Conservation (phyloP, 306 rosid species). For the Vigna mungo region DNA sequence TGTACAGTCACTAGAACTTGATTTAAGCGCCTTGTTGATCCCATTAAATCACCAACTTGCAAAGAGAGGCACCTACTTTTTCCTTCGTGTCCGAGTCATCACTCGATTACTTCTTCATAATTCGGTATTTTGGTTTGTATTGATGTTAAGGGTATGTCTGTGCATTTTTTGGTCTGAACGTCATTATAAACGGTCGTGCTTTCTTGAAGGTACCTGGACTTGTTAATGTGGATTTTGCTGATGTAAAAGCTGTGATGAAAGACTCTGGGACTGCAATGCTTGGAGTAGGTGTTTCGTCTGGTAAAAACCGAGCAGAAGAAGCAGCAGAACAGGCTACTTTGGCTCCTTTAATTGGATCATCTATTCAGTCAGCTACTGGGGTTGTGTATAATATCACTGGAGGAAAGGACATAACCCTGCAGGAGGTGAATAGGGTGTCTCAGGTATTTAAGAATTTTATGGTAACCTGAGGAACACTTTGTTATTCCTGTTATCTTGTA, state of each 20-base stretch:
- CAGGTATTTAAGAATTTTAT: conserved; percentile 67
- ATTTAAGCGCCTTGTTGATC: conserved; percentile 11
- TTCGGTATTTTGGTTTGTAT: conserved; percentile 13
- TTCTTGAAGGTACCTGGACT: conserved; percentile 90
- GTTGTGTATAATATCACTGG: conserved; percentile 97
- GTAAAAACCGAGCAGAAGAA: conserved; percentile 98
- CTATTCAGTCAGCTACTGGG: conserved; percentile 97
- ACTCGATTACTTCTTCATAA: conserved; percentile 3
- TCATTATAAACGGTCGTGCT: conserved; percentile 27
- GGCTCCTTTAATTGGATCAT: conserved; percentile 97
- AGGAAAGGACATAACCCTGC: conserved; percentile 96
- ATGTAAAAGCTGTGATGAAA: conserved; percentile 98
- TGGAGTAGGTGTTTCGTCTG: conserved; percentile 96
- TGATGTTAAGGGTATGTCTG: background rate
- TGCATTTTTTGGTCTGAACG: conserved; percentile 4
- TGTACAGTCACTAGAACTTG: background rate
- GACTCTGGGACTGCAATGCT: conserved; percentile 99
- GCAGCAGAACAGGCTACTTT: conserved; percentile 99
- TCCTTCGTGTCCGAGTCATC: background rate
- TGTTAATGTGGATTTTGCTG: conserved; percentile 99
- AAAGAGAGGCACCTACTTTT: conserved; percentile 10
- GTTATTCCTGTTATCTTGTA: conserved; percentile 21
- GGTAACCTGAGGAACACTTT: conserved; percentile 25
- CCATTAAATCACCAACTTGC: conserved; percentile 9
- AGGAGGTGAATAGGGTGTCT: conserved; percentile 97